Base-by-base conservation (phyloP, 2,329 filamentous ascomycete genomes). In the Drechslerella coelobrocha region DNA sequence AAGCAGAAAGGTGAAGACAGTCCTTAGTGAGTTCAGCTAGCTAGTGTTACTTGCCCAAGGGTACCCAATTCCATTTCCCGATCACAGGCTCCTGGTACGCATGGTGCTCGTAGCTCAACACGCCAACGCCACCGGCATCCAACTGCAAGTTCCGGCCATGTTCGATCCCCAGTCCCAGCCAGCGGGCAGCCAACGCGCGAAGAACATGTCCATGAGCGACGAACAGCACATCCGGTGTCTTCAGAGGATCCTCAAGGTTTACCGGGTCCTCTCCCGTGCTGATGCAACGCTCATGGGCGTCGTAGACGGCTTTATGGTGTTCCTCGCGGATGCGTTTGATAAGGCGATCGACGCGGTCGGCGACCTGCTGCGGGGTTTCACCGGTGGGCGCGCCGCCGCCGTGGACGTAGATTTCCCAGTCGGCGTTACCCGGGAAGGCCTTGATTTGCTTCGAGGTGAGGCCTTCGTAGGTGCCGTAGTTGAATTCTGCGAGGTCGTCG, bases 151-250 rank as follows among this genome's bases (percentile, higher is more conserved):
- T 85, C 39, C 91, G 89, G 6, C 89, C 91, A 53, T 91, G 88
- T 60, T 86, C 84, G 66, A 97, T 81, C 10, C 85, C 82, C 80
- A 89, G 89, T 0, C 86, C 86, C 0, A 88, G 84, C 92, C 92
- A 97, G 29, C 92, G 84, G 82, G 93, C 90, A 5, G 92, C 92
- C 78, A 97, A 91, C 0, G 91, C 90, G 14, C 92, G 84, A 57
- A 97, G 81, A 62, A 96, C 93, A 80, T 96, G 92, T 0, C 92
- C 92, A 77, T 97, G 92, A 21, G 91, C 92, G 4, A 97, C 91
- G 52, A 96, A 83, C 23, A 93, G 79, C 17, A 93, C 86, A 78
- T 93, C 90, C 14, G 65, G 65, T 26, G 57, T 59, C 65, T 62
- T 59, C 85, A 81, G 14, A 78, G 85, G 8, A 77, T 81, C 72